Evolutionary conservation across 352 stramenopile species (phyloP).

Genomic region (Plasmopara viticola): DNA sequence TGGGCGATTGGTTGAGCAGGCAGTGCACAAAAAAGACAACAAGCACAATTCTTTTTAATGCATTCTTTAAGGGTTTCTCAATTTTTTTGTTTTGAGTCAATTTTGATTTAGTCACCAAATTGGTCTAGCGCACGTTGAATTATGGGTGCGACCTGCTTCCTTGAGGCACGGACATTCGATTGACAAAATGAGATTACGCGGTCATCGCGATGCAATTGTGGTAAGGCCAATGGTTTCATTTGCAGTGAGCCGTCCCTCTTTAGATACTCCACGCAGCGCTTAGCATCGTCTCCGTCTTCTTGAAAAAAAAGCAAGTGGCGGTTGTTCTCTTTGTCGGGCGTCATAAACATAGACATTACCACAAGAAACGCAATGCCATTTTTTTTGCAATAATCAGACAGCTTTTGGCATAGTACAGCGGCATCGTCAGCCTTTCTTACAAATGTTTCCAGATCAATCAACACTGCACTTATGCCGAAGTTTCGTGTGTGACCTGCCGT

Average conservation of each 20-base stretch:
- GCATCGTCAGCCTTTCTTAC: conserved; percentile 33
- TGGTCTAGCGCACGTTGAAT: conserved; percentile 38
- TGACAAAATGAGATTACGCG: conserved; percentile 47
- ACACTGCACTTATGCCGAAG: conserved; percentile 55
- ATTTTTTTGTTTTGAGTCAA: conserved; percentile 2
- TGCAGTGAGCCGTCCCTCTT: conserved; percentile 33
- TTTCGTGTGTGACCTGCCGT: conserved; percentile 2
- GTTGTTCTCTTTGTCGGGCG: conserved; percentile 27
- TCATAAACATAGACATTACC: conserved; percentile 64
- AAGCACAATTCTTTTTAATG: too few species aligned
- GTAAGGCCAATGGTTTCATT: conserved; percentile 33
- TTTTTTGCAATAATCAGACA: conserved; percentile 34
- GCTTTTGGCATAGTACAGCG: conserved; percentile 18
- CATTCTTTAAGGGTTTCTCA: background rate
- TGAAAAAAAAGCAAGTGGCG: conserved; percentile 67
- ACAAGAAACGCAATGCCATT: conserved; percentile 58
- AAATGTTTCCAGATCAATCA: conserved; percentile 52
- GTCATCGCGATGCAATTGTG: conserved; percentile 20
- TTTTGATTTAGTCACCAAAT: conserved; percentile 12
- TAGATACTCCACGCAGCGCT: conserved; percentile 36
- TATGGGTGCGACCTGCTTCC: conserved; percentile 75
- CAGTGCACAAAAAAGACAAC: too few species aligned
- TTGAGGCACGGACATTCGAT: conserved; percentile 49
- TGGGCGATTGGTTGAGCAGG: too few species aligned
- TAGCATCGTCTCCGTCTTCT: conserved; percentile 18